Base-by-base conservation (phyloP, 192 early-diverging fungal species). In the Coemansia sp. region DNA sequence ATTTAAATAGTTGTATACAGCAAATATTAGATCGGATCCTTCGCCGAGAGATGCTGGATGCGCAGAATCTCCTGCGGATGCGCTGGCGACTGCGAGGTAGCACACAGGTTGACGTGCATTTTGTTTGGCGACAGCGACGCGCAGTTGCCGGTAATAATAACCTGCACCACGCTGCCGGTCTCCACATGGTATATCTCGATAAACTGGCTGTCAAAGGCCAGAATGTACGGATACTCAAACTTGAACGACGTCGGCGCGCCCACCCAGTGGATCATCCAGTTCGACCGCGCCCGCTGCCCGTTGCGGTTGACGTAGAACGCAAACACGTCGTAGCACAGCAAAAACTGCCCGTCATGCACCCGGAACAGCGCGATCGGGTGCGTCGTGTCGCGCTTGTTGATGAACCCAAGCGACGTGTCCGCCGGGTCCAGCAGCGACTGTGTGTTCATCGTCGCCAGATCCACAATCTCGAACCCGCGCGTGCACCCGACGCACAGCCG, bases 321-420 rank as follows among this genome's bases (percentile, higher is more conserved):
- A 71, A 94, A 88, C 72, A 94, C 94, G 81, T 94, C 90, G 71
- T 98, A 98, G 70, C 94, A 96, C 23, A 98, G 81, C 31, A 98
- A 61, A 67, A 94, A 93, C 62, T 90, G 82, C 6, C 89, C 88
- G 30, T 88, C 78, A 3, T 81, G 80, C 46, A 93, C 80, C 25
- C 92, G 82, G 76, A 92, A 96, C 47, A 96, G 84, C 3, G 88
- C 84, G 47, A 95, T 86, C 16, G 94, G 92, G 45, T 86, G 86
- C 18, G 92, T 56, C 22, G 82, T 85, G 58, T 95, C 91, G 58
- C 84, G 81, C 64, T 90, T 87, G 43, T 83, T 71, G n/a, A 94
- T 88, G 75, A 92, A 91, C 35, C 87, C 83, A 21, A 95, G 78
- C 22, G 82, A 81, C 6, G 84, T 79, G 82, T 98, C 95, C 1